These are phyloP conservation scores for Inonotus hispidus DNA, from an alignment of 1,284 basidiomycete species.

Conservation along the genomic window DNA sequence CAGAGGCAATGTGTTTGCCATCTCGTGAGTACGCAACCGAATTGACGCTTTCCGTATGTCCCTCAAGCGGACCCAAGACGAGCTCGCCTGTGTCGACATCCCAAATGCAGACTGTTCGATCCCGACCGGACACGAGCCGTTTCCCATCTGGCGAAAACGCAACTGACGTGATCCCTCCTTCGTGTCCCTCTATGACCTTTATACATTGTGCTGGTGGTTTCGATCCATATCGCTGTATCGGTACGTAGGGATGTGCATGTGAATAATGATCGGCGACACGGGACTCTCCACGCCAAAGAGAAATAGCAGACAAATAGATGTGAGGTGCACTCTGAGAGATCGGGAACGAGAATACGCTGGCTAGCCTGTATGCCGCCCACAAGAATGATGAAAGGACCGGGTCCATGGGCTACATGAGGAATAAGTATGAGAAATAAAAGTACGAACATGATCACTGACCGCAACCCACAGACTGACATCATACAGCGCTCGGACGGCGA, in stretches of 20 bases:
- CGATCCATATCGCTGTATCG: background rate
- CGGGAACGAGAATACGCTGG: background rate
- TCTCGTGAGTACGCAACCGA: too few relatives aligned
- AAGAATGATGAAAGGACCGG: background rate
- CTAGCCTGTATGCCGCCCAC: background rate
- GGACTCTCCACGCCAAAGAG: background rate
- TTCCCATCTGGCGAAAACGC: too few relatives aligned
- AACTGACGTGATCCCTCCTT: background rate
- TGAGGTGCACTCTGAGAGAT: background rate
- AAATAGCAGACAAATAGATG: background rate
- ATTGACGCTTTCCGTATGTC: background rate
- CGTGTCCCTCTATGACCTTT: background rate
- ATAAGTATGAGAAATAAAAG: background rate
- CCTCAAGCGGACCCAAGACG: background rate
- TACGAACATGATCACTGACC: background rate
- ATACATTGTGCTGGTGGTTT: background rate
- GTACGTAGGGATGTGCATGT: background rate
- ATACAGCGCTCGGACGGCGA: background rate
- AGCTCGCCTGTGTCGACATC: background rate
- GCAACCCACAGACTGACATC: background rate
- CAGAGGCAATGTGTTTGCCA: background rate
- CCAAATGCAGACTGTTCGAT: slow-evolving; percentile 12
- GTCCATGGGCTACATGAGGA: background rate
- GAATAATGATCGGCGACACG: background rate
- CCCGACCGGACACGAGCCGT: background rate